Percentiles rank a stretch among this genome's conserved stretches.
Conservation (phyloP, 176 grass and related monocot genomes). For the Zea luxurians region DNA sequence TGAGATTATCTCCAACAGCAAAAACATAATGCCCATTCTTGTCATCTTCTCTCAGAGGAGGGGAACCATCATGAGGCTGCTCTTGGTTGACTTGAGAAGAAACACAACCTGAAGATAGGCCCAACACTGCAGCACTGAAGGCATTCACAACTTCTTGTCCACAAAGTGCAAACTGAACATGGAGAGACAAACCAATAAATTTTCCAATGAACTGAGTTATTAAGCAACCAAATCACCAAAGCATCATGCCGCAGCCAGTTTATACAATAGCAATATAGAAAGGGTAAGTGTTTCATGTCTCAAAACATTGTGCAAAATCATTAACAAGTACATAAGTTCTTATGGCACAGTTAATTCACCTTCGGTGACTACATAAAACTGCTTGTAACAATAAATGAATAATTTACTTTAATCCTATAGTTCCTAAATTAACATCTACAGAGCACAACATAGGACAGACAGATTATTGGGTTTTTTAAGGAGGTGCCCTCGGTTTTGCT, state of each 20-base stretch:
- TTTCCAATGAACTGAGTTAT: no score
- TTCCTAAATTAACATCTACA: neutral
- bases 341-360: neutral
- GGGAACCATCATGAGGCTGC: slow-evolving; percentile 46
- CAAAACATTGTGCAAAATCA: neutral
- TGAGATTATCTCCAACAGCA: slow-evolving; percentile 90
- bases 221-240: neutral
- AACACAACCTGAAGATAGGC: slow-evolving; percentile 38
- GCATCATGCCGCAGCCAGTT: neutral
- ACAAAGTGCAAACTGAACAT: slow-evolving; percentile 71
- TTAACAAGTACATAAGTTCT: no score
- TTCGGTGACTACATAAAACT: neutral
- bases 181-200: slow-evolving; percentile 31
- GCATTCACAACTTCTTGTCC: slow-evolving; percentile 72
- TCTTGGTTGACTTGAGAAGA: slow-evolving; percentile 50
- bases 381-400: neutral
- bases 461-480: neutral
- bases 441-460: neutral
- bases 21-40: slow-evolving; percentile 95
- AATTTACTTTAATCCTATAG: neutral
- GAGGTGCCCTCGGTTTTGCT: no score
- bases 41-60: slow-evolving; percentile 89
- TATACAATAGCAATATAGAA: neutral
- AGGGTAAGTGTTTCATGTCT: neutral
- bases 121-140: slow-evolving; percentile 47